Evolutionary conservation across 2,329 filamentous ascomycete genomes (phyloP).

Genomic region (Akanthomyces uredinophilus): DNA sequence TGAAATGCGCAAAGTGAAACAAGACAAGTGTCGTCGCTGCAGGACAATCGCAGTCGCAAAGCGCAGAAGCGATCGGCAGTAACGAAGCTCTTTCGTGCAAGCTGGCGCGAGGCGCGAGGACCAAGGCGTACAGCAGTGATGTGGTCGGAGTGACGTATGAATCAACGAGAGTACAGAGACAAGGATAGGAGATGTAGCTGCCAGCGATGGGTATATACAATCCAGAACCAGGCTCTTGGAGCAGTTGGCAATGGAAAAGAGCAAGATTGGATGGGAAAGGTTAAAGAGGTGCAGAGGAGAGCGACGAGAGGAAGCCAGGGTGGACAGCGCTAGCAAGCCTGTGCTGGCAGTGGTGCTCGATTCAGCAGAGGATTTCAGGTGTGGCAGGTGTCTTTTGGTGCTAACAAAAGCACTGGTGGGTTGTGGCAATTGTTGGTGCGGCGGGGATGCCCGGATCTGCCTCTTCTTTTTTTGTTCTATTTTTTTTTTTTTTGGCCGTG

Average conservation of each 20-base stretch:
- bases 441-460: slow-evolving; percentile 1
- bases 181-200: too few species aligned
- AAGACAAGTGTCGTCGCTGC: background rate
- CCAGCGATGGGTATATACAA: background rate
- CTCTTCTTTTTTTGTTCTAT: background rate
- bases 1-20: background rate
- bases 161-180: background rate
- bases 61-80: background rate
- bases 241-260: background rate
- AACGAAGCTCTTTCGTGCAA: background rate
- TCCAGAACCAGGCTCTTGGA: background rate
- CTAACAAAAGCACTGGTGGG: background rate
- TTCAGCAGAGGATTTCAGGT: background rate
- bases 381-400: background rate
- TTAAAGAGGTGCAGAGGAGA: background rate
- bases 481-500: background rate
- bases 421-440: background rate
- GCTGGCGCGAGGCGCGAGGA: background rate
- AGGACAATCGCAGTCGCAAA: background rate
- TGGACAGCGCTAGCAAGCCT: background rate
- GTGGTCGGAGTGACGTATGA: background rate
- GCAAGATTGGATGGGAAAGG: background rate
- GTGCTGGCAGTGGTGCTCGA: background rate
- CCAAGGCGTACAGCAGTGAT: background rate
- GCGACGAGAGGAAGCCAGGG: background rate